Evolutionary conservation across 2,329 filamentous ascomycete species (phyloP).

Genomic region (Dendrostoma leiphaemia): DNA sequence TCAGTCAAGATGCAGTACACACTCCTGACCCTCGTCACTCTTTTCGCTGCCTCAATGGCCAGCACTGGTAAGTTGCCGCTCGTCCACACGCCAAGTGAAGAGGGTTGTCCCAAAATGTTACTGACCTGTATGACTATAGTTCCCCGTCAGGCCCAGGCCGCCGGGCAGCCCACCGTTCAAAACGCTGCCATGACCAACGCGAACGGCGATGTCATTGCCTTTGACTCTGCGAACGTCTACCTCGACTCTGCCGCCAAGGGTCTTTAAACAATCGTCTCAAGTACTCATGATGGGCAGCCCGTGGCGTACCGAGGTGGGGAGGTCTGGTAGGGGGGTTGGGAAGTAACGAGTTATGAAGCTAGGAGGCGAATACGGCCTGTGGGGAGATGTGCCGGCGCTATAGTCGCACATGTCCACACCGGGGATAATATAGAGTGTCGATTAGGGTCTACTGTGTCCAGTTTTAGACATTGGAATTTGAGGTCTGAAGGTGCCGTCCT

Average conservation of each 20-base stretch:
- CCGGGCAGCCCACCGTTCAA: conserved; percentile 32
- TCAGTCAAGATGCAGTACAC: conserved; percentile 48
- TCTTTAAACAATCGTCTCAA: conserved; percentile 27
- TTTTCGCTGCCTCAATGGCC: conserved; percentile 46
- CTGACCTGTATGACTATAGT: no score
- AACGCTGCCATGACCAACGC: conserved; percentile 45
- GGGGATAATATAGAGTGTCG: no score
- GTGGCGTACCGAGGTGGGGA: not conserved
- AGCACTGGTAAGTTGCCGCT: not conserved
- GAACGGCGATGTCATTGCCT: conserved; percentile 44
- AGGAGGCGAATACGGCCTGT: no score
- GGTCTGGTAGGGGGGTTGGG: not conserved
- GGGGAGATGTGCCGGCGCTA: no score
- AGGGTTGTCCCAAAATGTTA: no score
- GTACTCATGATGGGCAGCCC: not conserved
- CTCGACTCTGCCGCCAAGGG: conserved; percentile 36
- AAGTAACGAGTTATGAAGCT: no score
- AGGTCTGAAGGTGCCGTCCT: no score
- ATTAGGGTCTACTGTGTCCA: no score
- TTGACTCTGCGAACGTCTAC: conserved; percentile 42
- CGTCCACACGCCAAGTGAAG: not conserved
- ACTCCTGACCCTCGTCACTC: conserved; percentile 42
- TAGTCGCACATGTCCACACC: no score
- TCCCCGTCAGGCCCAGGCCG: no score
- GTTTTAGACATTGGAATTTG: no score